Base-by-base conservation (phyloP, 176 grass and related monocot genomes). In the Raddia guianensis region DNA sequence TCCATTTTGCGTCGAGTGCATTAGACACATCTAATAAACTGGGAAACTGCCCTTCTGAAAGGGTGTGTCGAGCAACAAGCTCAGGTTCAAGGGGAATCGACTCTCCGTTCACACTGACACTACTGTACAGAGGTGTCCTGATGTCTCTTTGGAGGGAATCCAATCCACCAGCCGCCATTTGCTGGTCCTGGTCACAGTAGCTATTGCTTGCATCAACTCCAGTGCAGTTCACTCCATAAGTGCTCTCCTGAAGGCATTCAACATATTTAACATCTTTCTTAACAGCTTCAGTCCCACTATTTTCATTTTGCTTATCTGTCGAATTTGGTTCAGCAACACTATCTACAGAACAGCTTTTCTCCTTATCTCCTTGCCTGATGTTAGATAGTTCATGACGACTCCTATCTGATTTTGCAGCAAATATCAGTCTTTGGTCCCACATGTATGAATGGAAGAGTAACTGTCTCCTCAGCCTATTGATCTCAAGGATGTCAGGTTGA, bases 11-110 rank as follows among this genome's bases (percentile, higher is more conserved):
- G 72, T 98, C 95, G 67, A 98, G 87, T 16, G 88, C 86, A 79
- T 91, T 89, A 58, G 90, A 90, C 67, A 92, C 82, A 89, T 89
- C 81, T 40, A 84, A 75, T 53, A 89, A 14, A 87, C 81, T 87
- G 80, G 96, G 88, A 93, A 93, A 91, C 49, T 95, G 86, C 63
- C 92, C 96, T 86, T 93, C 96, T 68, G 90, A 99, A 79, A 95
- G 87, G 20, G 96, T 95, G 63, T 88, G 93, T 63, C 88, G 80
- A 72, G 92, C 80, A 75, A 79, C 64, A 74, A 99, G 76, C 86
- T 90, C 74, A 80, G 74, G 70, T 67, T 88, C 92, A 63, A 87
- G 70, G 65, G 82, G 85, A 79, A 88, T 35, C 9, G 68, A 91
- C 49, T 93, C 85, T 32, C 42, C 84, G 8, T 37, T 91, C 43